These are phyloP conservation scores for Cyclotella choctawhatcheeana DNA, from an alignment of 108 stramenopile species.

Conservation along the genomic window DNA sequence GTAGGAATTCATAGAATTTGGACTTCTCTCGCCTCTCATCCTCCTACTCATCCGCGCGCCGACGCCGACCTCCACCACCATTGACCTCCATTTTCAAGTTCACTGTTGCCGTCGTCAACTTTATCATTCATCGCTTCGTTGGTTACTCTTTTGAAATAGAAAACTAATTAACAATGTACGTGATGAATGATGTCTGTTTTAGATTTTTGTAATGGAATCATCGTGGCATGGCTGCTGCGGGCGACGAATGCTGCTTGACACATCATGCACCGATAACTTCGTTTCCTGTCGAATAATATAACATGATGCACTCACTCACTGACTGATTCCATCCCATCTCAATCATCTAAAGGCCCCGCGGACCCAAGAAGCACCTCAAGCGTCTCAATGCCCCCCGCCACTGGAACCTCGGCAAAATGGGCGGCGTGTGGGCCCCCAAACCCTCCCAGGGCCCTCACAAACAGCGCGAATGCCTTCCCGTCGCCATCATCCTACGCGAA, in stretches of 20 bases:
- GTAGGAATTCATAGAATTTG: no score
- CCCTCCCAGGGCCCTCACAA: conserved; percentile 98
- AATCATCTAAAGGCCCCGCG: conserved; percentile 80
- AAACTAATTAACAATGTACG: conserved; percentile 12
- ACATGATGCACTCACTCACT: neutral
- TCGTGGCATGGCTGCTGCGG: neutral
- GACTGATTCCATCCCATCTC: neutral
- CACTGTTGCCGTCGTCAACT: no score
- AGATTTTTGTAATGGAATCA: neutral
- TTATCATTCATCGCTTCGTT: neutral
- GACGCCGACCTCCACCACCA: no score
- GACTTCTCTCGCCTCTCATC: no score
- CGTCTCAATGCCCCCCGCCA: conserved; percentile 98
- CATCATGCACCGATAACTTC: neutral
- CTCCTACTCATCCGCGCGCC: no score
- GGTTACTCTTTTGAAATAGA: neutral
- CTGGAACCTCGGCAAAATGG: conserved; percentile 99
- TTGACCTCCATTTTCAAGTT: no score
- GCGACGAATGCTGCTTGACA: neutral
- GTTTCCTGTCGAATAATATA: neutral
- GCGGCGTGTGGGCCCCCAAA: conserved; percentile 96
- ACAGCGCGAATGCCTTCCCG: conserved; percentile 96
- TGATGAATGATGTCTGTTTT: neutral
- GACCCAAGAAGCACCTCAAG: conserved; percentile 99
- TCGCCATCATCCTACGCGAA: conserved; percentile 97